Evolutionary conservation across 2,329 filamentous ascomycete genomes (phyloP), one percentile per base, ranked within the genome.

Genomic region (Penicillium sp.): DNA sequence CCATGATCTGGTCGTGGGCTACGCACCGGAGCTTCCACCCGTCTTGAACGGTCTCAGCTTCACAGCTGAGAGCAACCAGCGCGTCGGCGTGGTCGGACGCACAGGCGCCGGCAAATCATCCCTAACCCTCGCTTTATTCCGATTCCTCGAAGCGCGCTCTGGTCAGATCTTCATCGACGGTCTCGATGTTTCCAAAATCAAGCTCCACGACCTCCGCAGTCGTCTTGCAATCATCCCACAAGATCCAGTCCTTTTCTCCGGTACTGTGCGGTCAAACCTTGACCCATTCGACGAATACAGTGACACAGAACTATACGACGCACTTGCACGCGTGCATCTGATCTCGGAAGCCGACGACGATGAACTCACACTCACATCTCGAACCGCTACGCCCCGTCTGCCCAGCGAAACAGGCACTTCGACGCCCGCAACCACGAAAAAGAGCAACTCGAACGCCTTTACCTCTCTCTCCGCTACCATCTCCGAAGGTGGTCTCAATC

Each of bases 171-270:
- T 63, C 18, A 68, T 73, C 8, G 69, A 72, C 43, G 68, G 66
- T 3, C 21, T 70, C 3, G 64, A 70, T 48, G 89, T 92, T 48
- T 86, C 62, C 1, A 62, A 57, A n/a, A 62, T 69, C 22, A 63
- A 56, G 22, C 57, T 67, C 5, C 60, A 88, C 52, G 84, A 88
- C 51, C 77, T 94, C 10, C 83, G 90, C 22, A 87, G 84, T n/a
- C 81, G 88, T 0, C 74, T 94, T 0, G 88, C 88, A 36, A 92
- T 94, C 61, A 93, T 94, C 50, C 89, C 90, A 1, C 88, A 92
- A 73, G 89, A 93, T 61, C 89, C 90, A 0, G 88, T 92, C 1
- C 79, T 94, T 6, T 93, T 94, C 74, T 89, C 87, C 1, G 90
- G 90, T 21, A 92, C 89, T 0, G 77, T 94, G 18, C 81, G 89